These are phyloP conservation scores for Lipomyces yamadae DNA, from an alignment of 805 yeast species.

Conservation along the genomic window DNA sequence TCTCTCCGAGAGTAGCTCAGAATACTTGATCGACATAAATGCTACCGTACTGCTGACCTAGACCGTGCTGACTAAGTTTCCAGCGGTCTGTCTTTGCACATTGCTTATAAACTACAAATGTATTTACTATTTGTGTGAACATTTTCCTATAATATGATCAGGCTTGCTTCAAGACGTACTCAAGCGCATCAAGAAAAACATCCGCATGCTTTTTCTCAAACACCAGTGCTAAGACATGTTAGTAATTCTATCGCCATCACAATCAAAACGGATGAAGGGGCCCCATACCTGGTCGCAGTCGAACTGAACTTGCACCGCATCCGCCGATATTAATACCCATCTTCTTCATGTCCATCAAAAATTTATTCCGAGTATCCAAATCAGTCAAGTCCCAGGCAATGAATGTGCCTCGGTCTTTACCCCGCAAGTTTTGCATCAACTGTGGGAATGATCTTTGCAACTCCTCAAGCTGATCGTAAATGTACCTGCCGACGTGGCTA, in stretches of 20 bases:
- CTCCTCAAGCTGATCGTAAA: slow-evolving; percentile 59
- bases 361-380: slow-evolving; percentile 61
- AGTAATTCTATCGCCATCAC: background rate
- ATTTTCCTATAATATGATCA: background rate
- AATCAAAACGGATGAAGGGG: background rate
- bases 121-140: background rate
- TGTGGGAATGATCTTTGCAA: slow-evolving; percentile 62
- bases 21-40: no score
- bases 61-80: background rate
- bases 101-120: background rate
- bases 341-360: slow-evolving; percentile 62
- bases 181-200: slow-evolving; percentile 56
- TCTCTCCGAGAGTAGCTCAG: no score
- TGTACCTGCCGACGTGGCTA: slow-evolving; percentile 67
- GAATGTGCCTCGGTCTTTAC: slow-evolving; percentile 75
- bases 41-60: background rate
- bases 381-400: slow-evolving; percentile 76
- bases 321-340: slow-evolving; percentile 83
- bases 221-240: slow-evolving; percentile 51
- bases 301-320: slow-evolving; percentile 76
- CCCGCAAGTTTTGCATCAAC: slow-evolving; percentile 62
- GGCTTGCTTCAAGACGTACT: slow-evolving; percentile 42
- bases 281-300: slow-evolving; percentile 69
- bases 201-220: slow-evolving; percentile 84
- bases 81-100: background rate